Percentiles rank a stretch among this genome's conserved stretches.
Conservation (phyloP, 371 early-diverging fungal species). For the Dichotomocladium elegans region DNA sequence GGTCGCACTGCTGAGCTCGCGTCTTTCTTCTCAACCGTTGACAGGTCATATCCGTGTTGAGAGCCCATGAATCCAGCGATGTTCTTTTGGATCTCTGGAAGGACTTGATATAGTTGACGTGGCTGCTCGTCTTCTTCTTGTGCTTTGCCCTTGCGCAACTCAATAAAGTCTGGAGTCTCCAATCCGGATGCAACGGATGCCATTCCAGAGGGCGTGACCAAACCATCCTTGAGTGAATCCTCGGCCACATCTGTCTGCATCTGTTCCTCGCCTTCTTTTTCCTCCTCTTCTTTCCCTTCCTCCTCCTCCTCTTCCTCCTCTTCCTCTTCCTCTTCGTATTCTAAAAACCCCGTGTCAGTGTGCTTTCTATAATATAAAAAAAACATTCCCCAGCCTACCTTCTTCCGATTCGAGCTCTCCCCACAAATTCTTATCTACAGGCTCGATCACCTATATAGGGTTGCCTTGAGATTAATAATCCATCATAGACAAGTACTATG, state of each 20-base stretch:
- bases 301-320: conserved; percentile 57
- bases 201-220: conserved; percentile 88
- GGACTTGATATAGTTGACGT: conserved; percentile 82
- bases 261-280: conserved; percentile 39
- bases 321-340: conserved; percentile 51
- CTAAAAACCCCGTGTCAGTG: no score
- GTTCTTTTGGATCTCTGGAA: conserved; percentile 76
- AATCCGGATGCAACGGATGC: conserved; percentile 78
- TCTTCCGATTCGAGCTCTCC: conserved; percentile 80
- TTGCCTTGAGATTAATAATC: no score
- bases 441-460: conserved; percentile 60
- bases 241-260: conserved; percentile 24
- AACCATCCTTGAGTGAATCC: conserved; percentile 57
- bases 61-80: conserved; percentile 92
- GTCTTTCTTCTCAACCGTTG: conserved; percentile 28
- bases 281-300: conserved; percentile 62
- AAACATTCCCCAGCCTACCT: conserved; percentile 13
- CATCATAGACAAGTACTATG: no score
- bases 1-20: conserved; percentile 16
- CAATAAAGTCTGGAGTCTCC: conserved; percentile 91
- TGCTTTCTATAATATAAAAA: no score
- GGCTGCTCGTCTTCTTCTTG: conserved; percentile 60
- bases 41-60: conserved; percentile 86
- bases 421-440: conserved; percentile 73
- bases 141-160: conserved; percentile 76